phyloP scores from a whole-genome alignment of 148 eudicot species.

The Nepenthes gracilis region DNA sequence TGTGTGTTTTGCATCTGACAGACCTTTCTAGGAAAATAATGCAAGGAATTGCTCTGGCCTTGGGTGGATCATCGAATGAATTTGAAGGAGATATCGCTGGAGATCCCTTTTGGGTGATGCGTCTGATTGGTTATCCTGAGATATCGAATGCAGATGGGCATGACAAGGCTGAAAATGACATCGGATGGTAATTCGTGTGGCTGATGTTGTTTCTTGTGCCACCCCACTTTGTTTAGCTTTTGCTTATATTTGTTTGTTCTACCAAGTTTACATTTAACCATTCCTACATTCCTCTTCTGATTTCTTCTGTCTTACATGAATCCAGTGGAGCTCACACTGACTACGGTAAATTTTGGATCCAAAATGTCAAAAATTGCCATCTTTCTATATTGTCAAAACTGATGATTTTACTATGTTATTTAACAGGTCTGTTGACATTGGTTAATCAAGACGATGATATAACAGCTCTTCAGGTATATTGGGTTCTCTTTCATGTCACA shows the following conservation, averaged over 20 bases:
- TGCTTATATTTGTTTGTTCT: neutral
- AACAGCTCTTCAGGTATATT: slow-evolving; percentile 75
- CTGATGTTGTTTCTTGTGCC: neutral
- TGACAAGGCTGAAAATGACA: slow-evolving; percentile 33
- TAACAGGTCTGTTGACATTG: slow-evolving; percentile 71
- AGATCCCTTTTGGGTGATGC: slow-evolving; percentile 92
- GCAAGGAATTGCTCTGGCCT: slow-evolving; percentile 81
- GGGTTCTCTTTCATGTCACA: neutral
- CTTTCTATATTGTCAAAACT: neutral
- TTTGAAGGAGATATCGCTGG: slow-evolving; percentile 83
- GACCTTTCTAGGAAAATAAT: slow-evolving; percentile 81
- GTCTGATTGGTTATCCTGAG: slow-evolving; percentile 83
- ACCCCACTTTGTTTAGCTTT: no score
- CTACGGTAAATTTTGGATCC: slow-evolving; percentile 45
- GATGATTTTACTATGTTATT: neutral
- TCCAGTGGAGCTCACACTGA: slow-evolving; percentile 95
- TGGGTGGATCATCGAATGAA: slow-evolving; percentile 52
- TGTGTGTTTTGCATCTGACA: slow-evolving; percentile 15
- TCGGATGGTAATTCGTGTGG: slow-evolving; percentile 55
- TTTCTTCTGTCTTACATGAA: slow-evolving; percentile 11
- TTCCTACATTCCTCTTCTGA: slow-evolving; percentile 1
- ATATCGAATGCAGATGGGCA: slow-evolving; percentile 24
- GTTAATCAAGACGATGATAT: slow-evolving; percentile 85
- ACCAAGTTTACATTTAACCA: no score
- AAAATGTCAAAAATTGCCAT: neutral